Percentiles rank a stretch among this genome's conserved stretches.
These are phyloP conservation scores for Aureobasidium leucospermi DNA, from an alignment of 2,329 filamentous ascomycete species.

Conservation along the genomic window DNA sequence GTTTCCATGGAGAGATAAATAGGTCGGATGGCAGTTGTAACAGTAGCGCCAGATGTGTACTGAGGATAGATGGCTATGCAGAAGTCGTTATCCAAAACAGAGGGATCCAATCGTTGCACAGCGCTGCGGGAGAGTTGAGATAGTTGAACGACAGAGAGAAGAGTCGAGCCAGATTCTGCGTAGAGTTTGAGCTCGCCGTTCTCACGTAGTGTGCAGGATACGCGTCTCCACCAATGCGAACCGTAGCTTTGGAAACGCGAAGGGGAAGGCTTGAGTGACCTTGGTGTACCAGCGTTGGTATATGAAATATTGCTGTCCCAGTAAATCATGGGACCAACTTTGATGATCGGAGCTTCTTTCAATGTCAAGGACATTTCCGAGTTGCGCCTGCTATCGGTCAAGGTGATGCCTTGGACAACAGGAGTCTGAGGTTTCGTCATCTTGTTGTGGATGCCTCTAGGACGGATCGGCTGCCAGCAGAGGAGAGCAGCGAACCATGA, in stretches of 20 bases:
- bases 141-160: constrained; percentile 77
- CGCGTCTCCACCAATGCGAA: constrained; percentile 69
- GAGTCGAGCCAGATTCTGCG: constrained; percentile 72
- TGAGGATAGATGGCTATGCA: constrained; percentile 95
- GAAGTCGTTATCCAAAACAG: constrained; percentile 85
- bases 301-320: constrained; percentile 67
- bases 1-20: constrained; percentile 84
- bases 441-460: constrained; percentile 48
- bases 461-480: constrained; percentile 71
- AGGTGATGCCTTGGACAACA: constrained; percentile 17
- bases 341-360: constrained; percentile 81
- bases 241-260: constrained; percentile 51
- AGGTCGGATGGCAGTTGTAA: constrained; percentile 67
- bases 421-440: constrained; percentile 41
- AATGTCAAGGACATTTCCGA: constrained; percentile 43
- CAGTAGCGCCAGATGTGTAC: constrained; percentile 68
- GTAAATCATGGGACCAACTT: constrained; percentile 62
- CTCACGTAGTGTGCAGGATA: constrained; percentile 89
- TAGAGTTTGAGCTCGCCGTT: constrained; percentile 91
- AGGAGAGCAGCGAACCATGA: constrained; percentile 73
- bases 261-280: constrained; percentile 40
- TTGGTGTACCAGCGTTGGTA: constrained; percentile 31
- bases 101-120: constrained; percentile 81
- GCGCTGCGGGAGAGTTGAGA: constrained; percentile 84
- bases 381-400: constrained; percentile 33